These are phyloP conservation scores for Neotropicomus parvogracilis DNA, from an alignment of 1,284 basidiomycete genomes.

Conservation along the genomic window DNA sequence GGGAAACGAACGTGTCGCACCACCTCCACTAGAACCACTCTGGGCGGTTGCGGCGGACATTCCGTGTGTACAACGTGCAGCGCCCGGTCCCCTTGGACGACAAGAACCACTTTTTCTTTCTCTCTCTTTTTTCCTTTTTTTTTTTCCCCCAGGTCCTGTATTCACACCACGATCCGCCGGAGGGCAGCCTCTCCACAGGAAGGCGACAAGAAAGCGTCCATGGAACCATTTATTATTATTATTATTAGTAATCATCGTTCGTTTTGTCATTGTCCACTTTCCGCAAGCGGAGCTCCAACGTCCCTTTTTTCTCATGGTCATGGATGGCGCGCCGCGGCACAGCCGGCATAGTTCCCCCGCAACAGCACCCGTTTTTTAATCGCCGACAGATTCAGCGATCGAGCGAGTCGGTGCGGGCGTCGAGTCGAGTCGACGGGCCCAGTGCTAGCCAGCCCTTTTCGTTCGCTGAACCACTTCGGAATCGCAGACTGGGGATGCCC, in stretches of 20 bases:
- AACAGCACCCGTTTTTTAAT: constrained; percentile 26
- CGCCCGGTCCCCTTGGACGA: constrained; percentile 6
- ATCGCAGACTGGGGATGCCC: constrained; percentile 20
- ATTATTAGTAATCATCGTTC: constrained; percentile 18
- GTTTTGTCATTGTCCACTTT: constrained; percentile 6
- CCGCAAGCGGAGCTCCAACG: constrained; percentile 26
- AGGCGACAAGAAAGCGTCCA: constrained; percentile 12
- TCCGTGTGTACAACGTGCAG: constrained; percentile 21
- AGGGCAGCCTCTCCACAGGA: constrained; percentile 2
- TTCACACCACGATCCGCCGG: constrained; percentile 22
- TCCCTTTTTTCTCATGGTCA: constrained; percentile 21
- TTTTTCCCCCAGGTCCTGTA: constrained; percentile 3
- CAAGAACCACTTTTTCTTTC: constrained; percentile 6
- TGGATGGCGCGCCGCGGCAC: constrained; percentile 32
- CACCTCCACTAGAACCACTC: constrained; percentile 1
- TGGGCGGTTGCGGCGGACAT: constrained; percentile 13
- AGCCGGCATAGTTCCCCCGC: constrained; percentile 23
- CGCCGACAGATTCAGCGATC: constrained; percentile 30
- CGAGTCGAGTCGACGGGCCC: too few species aligned
- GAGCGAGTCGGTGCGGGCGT: too few species aligned
- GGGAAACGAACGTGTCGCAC: constrained; percentile 22
- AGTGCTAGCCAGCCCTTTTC: constrained; percentile 11
- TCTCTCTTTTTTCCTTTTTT: constrained; percentile 4
- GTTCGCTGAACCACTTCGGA: constrained; percentile 14
- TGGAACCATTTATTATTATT: constrained; percentile 16